Conservation (phyloP, 495 filamentous ascomycete genomes). For the Alectoria sarmentosa region DNA sequence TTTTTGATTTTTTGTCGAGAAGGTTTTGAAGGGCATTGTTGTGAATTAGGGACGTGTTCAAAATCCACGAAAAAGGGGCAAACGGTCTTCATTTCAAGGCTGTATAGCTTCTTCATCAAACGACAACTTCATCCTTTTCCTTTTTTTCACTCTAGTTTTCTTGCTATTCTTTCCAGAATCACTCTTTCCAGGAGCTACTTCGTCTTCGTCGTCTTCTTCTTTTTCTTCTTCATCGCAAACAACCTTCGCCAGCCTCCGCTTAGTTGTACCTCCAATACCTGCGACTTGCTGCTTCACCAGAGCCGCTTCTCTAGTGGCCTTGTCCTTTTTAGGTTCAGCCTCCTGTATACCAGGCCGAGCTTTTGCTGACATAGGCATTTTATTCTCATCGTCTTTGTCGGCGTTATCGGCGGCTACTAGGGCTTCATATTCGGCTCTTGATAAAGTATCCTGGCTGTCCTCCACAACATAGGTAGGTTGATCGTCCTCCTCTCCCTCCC, state of each 20-base stretch:
- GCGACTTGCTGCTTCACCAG: conserved; percentile 3
- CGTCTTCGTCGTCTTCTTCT: conserved; percentile 22
- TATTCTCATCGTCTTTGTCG: neutral
- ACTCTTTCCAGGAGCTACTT: conserved; percentile 23
- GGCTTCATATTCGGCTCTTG: conserved; percentile 27
- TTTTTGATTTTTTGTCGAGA: neutral
- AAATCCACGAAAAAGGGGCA: neutral
- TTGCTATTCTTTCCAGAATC: conserved; percentile 27
- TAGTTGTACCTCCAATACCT: conserved; percentile 15
- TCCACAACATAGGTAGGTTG: conserved; percentile 35
- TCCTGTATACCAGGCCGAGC: neutral
- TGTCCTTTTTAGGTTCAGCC: neutral
- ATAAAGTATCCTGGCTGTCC: conserved; percentile 34
- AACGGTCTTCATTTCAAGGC: neutral
- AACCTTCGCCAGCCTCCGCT: conserved; percentile 20
- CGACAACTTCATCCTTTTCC: conserved; percentile 19
- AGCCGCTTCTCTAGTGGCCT: neutral
- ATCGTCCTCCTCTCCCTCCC: conserved; percentile 31
- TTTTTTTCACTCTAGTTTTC: conserved; percentile 12
- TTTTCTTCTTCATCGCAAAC: conserved; percentile 14
- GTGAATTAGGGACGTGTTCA: neutral
- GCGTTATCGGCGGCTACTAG: conserved; percentile 2
- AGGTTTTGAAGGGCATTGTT: neutral
- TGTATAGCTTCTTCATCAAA: conserved; percentile 17
- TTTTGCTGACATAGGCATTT: neutral